Percentiles rank a stretch among this genome's conserved stretches.
Evolutionary conservation across 2,329 filamentous ascomycete species (phyloP).

Genomic region (Boeremia lycopersici): DNA sequence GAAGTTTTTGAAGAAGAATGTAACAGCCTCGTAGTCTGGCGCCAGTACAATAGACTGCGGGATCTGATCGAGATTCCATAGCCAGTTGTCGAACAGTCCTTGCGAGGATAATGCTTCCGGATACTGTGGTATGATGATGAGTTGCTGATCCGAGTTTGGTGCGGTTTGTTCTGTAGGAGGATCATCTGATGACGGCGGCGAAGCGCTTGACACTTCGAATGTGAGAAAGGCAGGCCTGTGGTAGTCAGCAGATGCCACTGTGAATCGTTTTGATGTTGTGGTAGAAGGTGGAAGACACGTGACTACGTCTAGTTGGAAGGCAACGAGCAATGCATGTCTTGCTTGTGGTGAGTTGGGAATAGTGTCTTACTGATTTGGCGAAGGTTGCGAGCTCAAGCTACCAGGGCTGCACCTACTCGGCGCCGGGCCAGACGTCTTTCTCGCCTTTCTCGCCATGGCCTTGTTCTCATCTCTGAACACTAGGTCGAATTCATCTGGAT

Average conservation of each 20-base stretch:
- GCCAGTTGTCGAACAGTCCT: slow-evolving; percentile 35
- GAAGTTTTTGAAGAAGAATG: slow-evolving; percentile 52
- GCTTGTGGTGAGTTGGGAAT: background rate
- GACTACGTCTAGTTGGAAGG: background rate
- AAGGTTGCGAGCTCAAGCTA: slow-evolving; percentile 35
- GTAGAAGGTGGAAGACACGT: background rate
- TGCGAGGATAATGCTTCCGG: slow-evolving; percentile 12
- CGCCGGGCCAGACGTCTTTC: slow-evolving; percentile 48
- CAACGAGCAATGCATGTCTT: background rate
- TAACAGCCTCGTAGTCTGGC: slow-evolving; percentile 46
- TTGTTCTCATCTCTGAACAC: slow-evolving; percentile 76
- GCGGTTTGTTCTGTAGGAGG: background rate
- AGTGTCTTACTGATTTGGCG: slow-evolving; percentile 37
- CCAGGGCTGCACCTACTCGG: slow-evolving; percentile 22
- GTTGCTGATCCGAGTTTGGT: slow-evolving; percentile 19
- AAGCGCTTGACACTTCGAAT: slow-evolving; percentile 2
- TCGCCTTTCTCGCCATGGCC: slow-evolving; percentile 67
- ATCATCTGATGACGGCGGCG: background rate
- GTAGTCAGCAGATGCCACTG: background rate
- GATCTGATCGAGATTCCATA: slow-evolving; percentile 40
- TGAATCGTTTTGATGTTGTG: background rate
- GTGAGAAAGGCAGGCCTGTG: slow-evolving; percentile 3
- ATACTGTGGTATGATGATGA: slow-evolving; percentile 28
- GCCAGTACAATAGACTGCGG: slow-evolving; percentile 36
- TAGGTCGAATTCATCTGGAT: slow-evolving; percentile 70